These are phyloP conservation scores for Corchorus olitorius DNA, from an alignment of 345 rosid species.

Conservation along the genomic window DNA sequence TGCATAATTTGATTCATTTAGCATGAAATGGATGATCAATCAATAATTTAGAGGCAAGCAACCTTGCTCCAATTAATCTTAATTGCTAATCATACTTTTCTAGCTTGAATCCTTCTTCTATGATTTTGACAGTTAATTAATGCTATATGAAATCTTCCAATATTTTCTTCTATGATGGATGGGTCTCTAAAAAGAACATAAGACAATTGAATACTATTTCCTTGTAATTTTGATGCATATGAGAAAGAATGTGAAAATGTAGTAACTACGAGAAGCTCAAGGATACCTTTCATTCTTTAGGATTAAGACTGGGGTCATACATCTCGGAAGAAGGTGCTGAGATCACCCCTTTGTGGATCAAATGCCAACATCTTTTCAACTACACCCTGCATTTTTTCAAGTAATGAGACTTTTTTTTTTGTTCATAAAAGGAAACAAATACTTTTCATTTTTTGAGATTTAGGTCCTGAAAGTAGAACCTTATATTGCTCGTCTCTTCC, in stretches of 20 bases:
- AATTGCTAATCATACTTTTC: neutral
- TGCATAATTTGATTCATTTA: neutral
- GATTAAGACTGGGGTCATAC: slow-evolving; percentile 39
- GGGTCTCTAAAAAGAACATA: neutral
- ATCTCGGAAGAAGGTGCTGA: slow-evolving; percentile 58
- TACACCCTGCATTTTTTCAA: slow-evolving; percentile 53
- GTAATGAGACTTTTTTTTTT: neutral
- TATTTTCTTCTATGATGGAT: neutral
- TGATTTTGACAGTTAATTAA: neutral
- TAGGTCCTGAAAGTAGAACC: slow-evolving; percentile 36
- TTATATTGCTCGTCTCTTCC: slow-evolving; percentile 67
- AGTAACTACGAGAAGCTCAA: no score
- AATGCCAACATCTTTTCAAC: slow-evolving; percentile 67
- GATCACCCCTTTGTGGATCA: slow-evolving; percentile 58
- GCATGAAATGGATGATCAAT: neutral
- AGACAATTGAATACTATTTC: neutral
- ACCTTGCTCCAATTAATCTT: neutral
- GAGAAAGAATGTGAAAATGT: neutral
- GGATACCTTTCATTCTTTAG: slow-evolving; percentile 23
- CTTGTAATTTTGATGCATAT: neutral
- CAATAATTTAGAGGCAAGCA: neutral
- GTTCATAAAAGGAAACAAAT: neutral
- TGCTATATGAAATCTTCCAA: neutral
- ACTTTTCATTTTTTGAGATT: neutral
- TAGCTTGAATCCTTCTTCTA: neutral